A percentile compares a stretch with the other conserved stretches of the same genome.
Conservation (phyloP, 2,329 filamentous ascomycete genomes). For the Colletotrichum endophyticum region DNA sequence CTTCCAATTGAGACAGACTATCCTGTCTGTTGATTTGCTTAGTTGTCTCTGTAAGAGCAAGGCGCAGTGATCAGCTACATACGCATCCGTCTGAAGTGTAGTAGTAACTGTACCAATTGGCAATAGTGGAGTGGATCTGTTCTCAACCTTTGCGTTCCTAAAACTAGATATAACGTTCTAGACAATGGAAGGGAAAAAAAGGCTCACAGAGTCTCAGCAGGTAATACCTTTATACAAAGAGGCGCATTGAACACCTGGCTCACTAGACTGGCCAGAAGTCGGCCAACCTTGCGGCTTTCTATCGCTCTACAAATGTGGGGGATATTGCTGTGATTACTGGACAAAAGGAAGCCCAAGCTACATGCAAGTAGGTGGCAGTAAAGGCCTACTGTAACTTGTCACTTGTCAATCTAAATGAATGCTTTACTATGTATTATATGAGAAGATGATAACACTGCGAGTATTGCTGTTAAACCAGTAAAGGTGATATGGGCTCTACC, state of each 20-base stretch:
- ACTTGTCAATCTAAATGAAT: neutral
- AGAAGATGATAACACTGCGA: neutral
- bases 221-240: fast-evolving
- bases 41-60: neutral
- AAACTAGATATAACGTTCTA: neutral
- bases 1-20: neutral
- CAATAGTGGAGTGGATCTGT: neutral
- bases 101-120: neutral
- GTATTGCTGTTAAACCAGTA: neutral
- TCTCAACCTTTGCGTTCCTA: neutral
- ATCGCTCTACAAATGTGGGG: neutral
- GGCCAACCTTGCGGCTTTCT: neutral
- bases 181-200: neutral
- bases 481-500: neutral
- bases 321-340: neutral
- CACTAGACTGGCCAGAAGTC: neutral
- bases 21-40: neutral
- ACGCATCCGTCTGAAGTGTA: neutral
- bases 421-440: neutral
- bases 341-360: neutral
- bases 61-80: neutral
- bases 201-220: neutral
- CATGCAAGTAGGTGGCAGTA: neutral
- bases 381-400: fast-evolving
- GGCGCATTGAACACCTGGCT: neutral